phyloP scores from a whole-genome alignment of 179 eudicot genomes.

The Spergularia azorica region DNA sequence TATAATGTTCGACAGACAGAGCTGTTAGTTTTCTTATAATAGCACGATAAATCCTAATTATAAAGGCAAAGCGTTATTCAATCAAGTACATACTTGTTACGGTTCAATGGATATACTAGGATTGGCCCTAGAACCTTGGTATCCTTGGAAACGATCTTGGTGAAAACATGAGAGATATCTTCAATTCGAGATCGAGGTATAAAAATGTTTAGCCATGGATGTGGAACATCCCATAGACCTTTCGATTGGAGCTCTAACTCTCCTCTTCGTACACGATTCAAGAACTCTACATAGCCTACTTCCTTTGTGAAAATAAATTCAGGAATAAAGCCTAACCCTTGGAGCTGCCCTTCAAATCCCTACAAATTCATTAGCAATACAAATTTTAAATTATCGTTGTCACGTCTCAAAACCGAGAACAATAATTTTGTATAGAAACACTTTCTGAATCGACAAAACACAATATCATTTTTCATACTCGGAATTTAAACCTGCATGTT shows the following conservation, averaged over 20 bases:
- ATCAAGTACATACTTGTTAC: conserved; percentile 52
- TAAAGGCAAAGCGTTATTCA: no score
- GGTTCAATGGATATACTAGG: conserved; percentile 71
- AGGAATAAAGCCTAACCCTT: conserved; percentile 40
- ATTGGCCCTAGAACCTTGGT: conserved; percentile 51
- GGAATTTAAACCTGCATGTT: no score
- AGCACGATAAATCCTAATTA: background rate
- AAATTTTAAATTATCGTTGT: no score
- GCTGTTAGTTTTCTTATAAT: background rate
- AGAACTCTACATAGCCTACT: conserved; percentile 47
- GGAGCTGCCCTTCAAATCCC: conserved; percentile 47
- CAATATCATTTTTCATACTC: no score
- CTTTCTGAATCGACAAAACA: no score
- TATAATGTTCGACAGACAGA: background rate
- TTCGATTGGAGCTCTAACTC: conserved; percentile 58
- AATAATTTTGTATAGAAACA: no score
- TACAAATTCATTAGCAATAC: conserved; percentile 18
- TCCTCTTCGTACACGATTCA: conserved; percentile 63
- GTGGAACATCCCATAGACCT: conserved; percentile 83
- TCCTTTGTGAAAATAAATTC: conserved; percentile 59
- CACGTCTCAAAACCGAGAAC: no score
- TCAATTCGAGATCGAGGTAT: conserved; percentile 66
- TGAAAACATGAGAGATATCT: conserved; percentile 53
- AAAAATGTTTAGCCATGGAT: conserved; percentile 91
- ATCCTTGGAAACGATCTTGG: conserved; percentile 42